Evolutionary conservation across 192 early-diverging fungal species (phyloP).

Genomic region (Rhizoclosmatium globosum): DNA sequence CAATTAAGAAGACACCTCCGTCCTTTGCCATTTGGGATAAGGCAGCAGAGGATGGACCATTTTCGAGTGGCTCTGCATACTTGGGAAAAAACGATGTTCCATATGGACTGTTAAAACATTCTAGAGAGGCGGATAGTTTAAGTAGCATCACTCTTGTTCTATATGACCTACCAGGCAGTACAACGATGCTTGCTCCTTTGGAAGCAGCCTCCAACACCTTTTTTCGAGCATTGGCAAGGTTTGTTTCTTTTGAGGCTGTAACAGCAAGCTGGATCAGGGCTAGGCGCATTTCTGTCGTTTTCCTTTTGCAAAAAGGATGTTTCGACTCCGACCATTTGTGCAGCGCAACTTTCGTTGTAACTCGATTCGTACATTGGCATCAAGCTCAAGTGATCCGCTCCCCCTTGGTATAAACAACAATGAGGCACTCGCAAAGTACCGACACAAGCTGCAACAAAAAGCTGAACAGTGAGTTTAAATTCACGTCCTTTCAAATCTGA

Average conservation of each 20-base stretch:
- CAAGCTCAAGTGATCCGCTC: not conserved
- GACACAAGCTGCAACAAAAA: conserved; percentile 63
- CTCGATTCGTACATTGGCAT: not conserved
- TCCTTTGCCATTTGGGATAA: conserved; percentile 89
- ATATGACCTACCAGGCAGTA: conserved; percentile 75
- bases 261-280: conserved; percentile 80
- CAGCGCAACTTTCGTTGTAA: not conserved
- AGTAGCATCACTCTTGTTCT: not conserved
- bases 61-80: conserved; percentile 85
- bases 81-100: conserved; percentile 90
- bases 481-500: not conserved
- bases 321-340: not conserved
- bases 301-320: not conserved
- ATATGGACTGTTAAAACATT: conserved; percentile 99
- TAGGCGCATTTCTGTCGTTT: conserved; percentile 24
- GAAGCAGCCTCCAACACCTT: conserved; percentile 86
- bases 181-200: conserved; percentile 88
- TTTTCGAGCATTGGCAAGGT: conserved; percentile 77
- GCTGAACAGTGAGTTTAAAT: conserved; percentile 57
- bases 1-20: conserved; percentile 80
- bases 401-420: not conserved
- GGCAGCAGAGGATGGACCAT: conserved; percentile 74
- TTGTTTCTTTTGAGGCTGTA: conserved; percentile 76
- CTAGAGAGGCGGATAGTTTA: conserved; percentile 54
- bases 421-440: conserved; percentile 63